phyloP scores from a whole-genome alignment of 2,329 filamentous ascomycete genomes.

The Paecilomyces fulvus region DNA sequence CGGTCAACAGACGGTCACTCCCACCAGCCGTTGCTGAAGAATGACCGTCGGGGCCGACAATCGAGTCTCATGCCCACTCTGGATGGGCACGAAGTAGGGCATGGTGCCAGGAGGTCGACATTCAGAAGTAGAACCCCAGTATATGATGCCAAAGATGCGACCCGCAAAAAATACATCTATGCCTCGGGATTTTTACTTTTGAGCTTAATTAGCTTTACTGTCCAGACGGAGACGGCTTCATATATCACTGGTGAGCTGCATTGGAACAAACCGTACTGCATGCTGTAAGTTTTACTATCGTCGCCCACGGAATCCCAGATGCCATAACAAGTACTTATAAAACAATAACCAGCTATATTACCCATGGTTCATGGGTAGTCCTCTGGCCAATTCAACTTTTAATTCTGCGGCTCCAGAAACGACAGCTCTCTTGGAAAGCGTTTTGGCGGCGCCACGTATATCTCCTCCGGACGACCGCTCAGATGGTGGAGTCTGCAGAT shows the following conservation, averaged over 20 bases:
- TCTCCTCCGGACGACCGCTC: slow-evolving; percentile 56
- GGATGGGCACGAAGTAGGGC: slow-evolving; percentile 25
- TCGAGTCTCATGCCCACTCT: slow-evolving; percentile 19
- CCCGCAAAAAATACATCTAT: slow-evolving; percentile 75
- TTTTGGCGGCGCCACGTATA: slow-evolving; percentile 74
- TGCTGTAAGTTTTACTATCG: slow-evolving; percentile 58
- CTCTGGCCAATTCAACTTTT: slow-evolving; percentile 81
- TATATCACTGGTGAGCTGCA: slow-evolving; percentile 87
- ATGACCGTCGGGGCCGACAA: slow-evolving; percentile 33
- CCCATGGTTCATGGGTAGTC: slow-evolving; percentile 85
- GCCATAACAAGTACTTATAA: not conserved
- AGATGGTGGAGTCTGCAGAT: slow-evolving; percentile 78
- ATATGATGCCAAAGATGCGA: slow-evolving; percentile 53
- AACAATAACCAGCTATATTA: slow-evolving; percentile 56
- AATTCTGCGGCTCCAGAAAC: slow-evolving; percentile 70
- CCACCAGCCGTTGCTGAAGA: slow-evolving; percentile 45
- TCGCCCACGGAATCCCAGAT: slow-evolving; percentile 4
- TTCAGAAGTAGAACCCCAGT: slow-evolving; percentile 74
- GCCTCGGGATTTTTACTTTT: slow-evolving; percentile 75
- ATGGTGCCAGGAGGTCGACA: slow-evolving; percentile 51
- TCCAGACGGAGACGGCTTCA: slow-evolving; percentile 92
- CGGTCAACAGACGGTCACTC: slow-evolving; percentile 41
- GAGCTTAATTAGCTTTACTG: slow-evolving; percentile 77
- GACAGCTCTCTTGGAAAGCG: slow-evolving; percentile 65
- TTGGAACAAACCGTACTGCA: slow-evolving; percentile 99